Base-by-base conservation (phyloP, 2,329 filamentous ascomycete species). In the Dothistroma pini region DNA sequence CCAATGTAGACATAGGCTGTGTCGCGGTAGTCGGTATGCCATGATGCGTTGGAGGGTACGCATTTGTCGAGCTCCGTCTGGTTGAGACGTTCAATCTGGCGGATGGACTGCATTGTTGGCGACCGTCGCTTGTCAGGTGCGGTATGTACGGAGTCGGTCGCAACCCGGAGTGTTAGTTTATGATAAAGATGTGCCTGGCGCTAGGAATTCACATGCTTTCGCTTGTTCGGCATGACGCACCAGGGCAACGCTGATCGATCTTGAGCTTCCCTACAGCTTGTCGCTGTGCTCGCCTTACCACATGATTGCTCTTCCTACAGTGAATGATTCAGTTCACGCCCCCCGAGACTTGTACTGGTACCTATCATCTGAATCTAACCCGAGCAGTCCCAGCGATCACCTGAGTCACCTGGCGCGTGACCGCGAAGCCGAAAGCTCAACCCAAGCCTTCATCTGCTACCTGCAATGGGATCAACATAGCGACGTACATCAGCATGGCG, bases 1-100 rank as follows among this genome's bases (percentile, higher is more conserved):
- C 96, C 96, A 69, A 99, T 93, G 81, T 97, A 96, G 74, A 99
- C 81, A 76, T 93, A 99, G 62, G 95, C 96, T 1, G 95, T 97
- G 79, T 96, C 95, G 78, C 91, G 90, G 78, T 97, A 99, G 80
- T 99, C 96, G 75, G 89, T 88, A 75, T 97, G 93, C 93, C 93
- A 97, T 60, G 93, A 97, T 65, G 89, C 93, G 77, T 92, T 87
- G 48, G 93, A 88, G 2, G 88, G 83, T 68, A 91, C 93, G 70
- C 89, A 91, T 75, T 91, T 88, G 76, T 97, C 93, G 64, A 99
- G 89, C 78, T 99, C 95, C 69, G 88, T 88, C 80, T 95, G 91
- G 76, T 99, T 99, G 62, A 99, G 89, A 75, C 89, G 87, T 75
- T 96, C 90, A 63, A 97, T 95, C 61, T 92, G 88, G 69, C 92